phyloP scores from a whole-genome alignment of 2,329 filamentous ascomycete species.

The Nemania diffusa region DNA sequence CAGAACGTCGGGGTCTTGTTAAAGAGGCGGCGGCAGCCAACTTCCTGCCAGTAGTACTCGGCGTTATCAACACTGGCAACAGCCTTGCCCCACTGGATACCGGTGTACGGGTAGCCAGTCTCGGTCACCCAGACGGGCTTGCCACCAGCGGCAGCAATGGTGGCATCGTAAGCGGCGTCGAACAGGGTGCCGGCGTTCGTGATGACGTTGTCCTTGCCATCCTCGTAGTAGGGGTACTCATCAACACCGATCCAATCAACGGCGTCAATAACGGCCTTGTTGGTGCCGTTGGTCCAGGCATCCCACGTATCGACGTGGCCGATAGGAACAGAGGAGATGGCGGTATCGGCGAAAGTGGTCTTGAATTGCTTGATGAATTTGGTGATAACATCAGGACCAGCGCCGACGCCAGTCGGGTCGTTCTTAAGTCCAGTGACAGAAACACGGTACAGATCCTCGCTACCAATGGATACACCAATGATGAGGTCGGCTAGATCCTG shows the following conservation, averaged over 20 bases:
- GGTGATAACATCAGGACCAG: slow-evolving; percentile 59
- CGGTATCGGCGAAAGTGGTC: slow-evolving; percentile 55
- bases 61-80: slow-evolving; percentile 61
- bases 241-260: slow-evolving; percentile 65
- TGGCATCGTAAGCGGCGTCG: slow-evolving; percentile 52
- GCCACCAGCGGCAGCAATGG: slow-evolving; percentile 63
- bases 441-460: slow-evolving; percentile 66
- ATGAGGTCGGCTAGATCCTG: slow-evolving; percentile 56
- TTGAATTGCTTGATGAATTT: slow-evolving; percentile 68
- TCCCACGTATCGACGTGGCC: slow-evolving; percentile 68
- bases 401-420: slow-evolving; percentile 46
- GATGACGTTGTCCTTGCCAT: slow-evolving; percentile 53
- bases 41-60: slow-evolving; percentile 48
- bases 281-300: slow-evolving; percentile 60
- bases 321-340: slow-evolving; percentile 53
- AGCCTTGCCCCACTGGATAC: slow-evolving; percentile 57
- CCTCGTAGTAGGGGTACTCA: slow-evolving; percentile 65
- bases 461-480: slow-evolving; percentile 64
- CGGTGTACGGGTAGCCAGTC: slow-evolving; percentile 65
- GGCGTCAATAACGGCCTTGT: slow-evolving; percentile 60
- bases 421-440: slow-evolving; percentile 45
- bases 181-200: slow-evolving; percentile 56
- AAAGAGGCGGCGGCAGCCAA: slow-evolving; percentile 46
- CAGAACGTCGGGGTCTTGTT: slow-evolving; percentile 47
- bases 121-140: slow-evolving; percentile 71